Percentiles rank a stretch among this genome's conserved stretches.
phyloP scores from a whole-genome alignment of 257 asterid species.

The Solanum paucissectum region DNA sequence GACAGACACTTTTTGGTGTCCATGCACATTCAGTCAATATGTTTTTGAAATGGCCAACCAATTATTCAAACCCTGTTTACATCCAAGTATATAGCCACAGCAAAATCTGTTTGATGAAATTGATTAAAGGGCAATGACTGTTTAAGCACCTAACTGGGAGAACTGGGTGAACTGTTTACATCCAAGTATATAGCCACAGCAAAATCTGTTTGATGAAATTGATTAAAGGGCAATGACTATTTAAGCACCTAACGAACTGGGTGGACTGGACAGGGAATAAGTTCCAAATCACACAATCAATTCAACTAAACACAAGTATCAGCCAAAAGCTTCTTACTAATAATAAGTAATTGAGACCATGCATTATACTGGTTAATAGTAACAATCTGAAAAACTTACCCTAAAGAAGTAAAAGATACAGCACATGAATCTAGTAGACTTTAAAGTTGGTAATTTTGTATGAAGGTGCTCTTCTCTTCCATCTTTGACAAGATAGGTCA shows the following conservation, averaged over 20 bases:
- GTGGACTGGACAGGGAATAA: slow-evolving; percentile 1
- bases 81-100: not conserved
- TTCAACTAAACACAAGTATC: not conserved
- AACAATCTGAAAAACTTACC: not conserved
- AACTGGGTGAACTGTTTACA: not conserved
- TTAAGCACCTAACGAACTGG: not conserved
- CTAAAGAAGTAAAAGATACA: not conserved
- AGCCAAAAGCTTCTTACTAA: not conserved
- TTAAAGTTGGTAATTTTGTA: not conserved
- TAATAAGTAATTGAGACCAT: not conserved
- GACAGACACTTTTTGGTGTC: not conserved
- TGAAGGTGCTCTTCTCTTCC: not conserved
- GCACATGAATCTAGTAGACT: not conserved
- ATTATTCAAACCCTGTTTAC: not conserved
- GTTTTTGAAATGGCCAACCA: not conserved
- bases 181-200: too few species aligned
- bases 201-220: not conserved
- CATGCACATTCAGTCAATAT: not conserved
- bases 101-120: not conserved
- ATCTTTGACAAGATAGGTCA: not conserved
- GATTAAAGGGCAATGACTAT: not conserved
- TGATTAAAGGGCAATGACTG: not conserved
- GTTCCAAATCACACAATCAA: not conserved
- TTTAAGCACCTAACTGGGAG: not conserved
- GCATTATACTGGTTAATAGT: not conserved